Evolutionary conservation across 116 monocot species (phyloP), one percentile per base, ranked within the genome.

Genomic region (Thalassia testudinum): DNA sequence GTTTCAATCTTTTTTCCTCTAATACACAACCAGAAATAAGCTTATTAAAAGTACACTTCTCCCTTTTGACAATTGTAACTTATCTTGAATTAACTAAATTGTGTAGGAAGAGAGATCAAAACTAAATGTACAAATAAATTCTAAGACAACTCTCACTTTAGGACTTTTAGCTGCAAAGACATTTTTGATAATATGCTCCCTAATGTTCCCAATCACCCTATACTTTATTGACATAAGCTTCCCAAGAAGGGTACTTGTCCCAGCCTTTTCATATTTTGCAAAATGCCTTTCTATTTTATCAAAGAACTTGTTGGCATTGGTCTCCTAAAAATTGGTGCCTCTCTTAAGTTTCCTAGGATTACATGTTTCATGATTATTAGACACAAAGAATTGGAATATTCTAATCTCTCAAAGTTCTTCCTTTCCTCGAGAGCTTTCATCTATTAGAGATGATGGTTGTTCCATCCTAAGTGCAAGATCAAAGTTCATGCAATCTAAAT

Each of bases 101-200:
- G 15, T 53, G 48, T 3, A 12, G 57, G 66, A 43, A 71, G 62
- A 42, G 61, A 76, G 12, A 21, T 66, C 10, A 71, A 26, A 47
- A 58, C 47, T 15, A 67, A 52, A 45, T 47, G 29, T 7, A 73
- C 57, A 14, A 66, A 26, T 0, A 58, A 20, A 6, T 53, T 50
- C 13, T 67, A 51, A 40, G 29, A 65, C 2, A 74, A 24, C 1
- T 45, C 49, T 1, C 66, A 38, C 28, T 71, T 42, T 34, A 67
- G 14, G 27, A 27, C 27, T 42, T 70, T 63, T 10, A 76, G 40
- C 24, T 76, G 47, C 13, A 47, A 61, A 34, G 56, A 54, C 57
- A 76, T 76, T 1, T 76, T 24, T 20, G 6, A 63, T 52, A 21
- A 62, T 71, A 40, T 76, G 43, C 58, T 71, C 52, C 16, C 62